phyloP scores from a whole-genome alignment of 1,284 basidiomycete species.

The Xanthoconium separans region DNA sequence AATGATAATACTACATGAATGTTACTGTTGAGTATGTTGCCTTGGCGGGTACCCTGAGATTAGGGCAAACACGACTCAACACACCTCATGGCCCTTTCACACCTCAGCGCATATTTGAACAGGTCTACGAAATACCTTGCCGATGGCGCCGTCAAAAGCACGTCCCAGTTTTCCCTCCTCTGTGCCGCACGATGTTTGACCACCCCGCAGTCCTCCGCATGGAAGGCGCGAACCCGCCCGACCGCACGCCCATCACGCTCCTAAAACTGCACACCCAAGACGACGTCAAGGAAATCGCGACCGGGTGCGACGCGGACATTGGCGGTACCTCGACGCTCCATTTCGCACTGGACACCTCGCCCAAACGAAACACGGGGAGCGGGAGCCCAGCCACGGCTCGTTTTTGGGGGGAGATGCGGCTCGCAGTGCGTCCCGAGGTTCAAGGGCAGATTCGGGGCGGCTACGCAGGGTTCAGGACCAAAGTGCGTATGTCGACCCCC shows the following conservation, averaged over 20 bases:
- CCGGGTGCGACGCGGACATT: conserved; percentile 82
- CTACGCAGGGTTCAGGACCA: conserved; percentile 85
- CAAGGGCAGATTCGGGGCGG: conserved; percentile 67
- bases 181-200: conserved; percentile 13
- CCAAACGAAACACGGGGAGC: conserved; percentile 40
- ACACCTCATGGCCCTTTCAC: conserved; percentile 33
- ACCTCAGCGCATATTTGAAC: conserved; percentile 36
- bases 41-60: not conserved
- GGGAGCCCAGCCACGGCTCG: conserved; percentile 50
- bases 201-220: conserved; percentile 60
- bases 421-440: conserved; percentile 60
- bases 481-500: conserved; percentile 39
- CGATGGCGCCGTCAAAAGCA: conserved; percentile 38
- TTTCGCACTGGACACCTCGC: conserved; percentile 58
- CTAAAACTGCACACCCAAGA: conserved; percentile 60
- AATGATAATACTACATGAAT: conserved; percentile 6
- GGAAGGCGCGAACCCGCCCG: conserved; percentile 65
- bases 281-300: conserved; percentile 62
- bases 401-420: conserved; percentile 76
- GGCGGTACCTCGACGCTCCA: conserved; percentile 80
- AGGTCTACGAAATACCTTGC: conserved; percentile 34
- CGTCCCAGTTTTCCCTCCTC: conserved; percentile 17
- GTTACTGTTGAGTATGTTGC: not conserved
- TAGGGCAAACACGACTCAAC: not conserved
- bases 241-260: conserved; percentile 57